Evolutionary conservation across 371 early-diverging fungal genomes (phyloP).

Genomic region (Circinella umbellata): DNA sequence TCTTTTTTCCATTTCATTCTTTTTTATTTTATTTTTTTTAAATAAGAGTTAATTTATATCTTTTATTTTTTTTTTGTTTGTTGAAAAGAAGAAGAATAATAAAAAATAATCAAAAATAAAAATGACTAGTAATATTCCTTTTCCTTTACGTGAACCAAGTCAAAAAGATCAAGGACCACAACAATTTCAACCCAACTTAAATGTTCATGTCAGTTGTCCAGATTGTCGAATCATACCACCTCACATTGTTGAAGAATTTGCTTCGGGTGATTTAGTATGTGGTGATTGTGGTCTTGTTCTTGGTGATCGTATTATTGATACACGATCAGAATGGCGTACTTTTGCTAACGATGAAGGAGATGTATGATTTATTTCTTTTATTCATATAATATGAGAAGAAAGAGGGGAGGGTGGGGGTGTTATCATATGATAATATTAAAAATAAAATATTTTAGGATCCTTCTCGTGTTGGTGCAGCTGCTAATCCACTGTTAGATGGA

Average conservation of each 20-base stretch:
- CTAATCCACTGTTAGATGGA: constrained; percentile 89
- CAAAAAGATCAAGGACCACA: constrained; percentile 32
- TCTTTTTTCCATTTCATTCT: no score
- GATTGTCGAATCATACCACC: constrained; percentile 88
- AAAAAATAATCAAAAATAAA: not conserved
- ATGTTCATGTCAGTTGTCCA: constrained; percentile 73
- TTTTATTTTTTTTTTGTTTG: no score
- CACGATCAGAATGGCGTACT: constrained; percentile 99
- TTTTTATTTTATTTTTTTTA: no score
- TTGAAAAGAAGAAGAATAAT: no score
- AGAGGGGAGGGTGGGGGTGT: not conserved
- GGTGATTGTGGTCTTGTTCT: constrained; percentile 98
- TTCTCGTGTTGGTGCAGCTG: constrained; percentile 98
- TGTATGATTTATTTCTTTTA: constrained; percentile 40
- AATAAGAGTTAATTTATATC: no score
- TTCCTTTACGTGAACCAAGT: constrained; percentile 44
- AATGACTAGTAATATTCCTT: constrained; percentile 46
- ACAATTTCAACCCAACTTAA: constrained; percentile 59
- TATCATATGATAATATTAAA: no score
- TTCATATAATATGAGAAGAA: constrained; percentile 9
- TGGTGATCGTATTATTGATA: constrained; percentile 98
- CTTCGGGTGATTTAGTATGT: constrained; percentile 93
- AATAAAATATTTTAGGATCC: constrained; percentile 72
- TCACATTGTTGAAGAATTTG: constrained; percentile 97
- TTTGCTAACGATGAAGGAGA: constrained; percentile 96